Conservation (phyloP, 345 rosid genomes). For the Limnanthes douglasii region DNA sequence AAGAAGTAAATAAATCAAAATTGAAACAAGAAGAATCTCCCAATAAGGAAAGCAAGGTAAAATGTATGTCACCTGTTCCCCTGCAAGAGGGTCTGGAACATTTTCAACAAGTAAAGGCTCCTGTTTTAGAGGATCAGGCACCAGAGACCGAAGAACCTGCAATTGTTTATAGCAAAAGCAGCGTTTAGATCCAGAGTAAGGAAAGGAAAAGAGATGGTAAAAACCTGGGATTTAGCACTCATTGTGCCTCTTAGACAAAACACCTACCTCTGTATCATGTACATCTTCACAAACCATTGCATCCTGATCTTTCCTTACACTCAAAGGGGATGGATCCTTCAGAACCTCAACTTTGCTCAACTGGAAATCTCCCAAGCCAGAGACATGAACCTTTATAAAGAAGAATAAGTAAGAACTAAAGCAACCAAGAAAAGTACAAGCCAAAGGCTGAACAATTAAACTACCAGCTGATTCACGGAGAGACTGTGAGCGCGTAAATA, state of each 20-base stretch:
- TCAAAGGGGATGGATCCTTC: conserved; percentile 65
- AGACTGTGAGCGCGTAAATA: conserved; percentile 55
- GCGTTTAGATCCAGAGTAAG: no score
- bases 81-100: conserved; percentile 72
- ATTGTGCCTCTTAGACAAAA: no score
- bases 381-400: conserved; percentile 52
- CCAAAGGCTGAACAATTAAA: conserved; percentile 2
- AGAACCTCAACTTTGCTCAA: conserved; percentile 60
- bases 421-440: conserved; percentile 6
- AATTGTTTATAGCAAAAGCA: conserved; percentile 4
- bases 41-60: background rate
- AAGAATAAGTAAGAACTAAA: conserved; percentile 5
- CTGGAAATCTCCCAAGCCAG: conserved; percentile 88
- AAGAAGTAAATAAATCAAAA: no score
- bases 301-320: conserved; percentile 37
- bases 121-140: conserved; percentile 50
- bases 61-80: conserved; percentile 97
- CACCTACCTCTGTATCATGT: conserved; percentile 42
- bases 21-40: background rate
- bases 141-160: conserved; percentile 46
- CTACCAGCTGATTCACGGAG: conserved; percentile 86
- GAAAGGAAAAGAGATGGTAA: no score
- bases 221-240: no score
- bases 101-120: conserved; percentile 73
- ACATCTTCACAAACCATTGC: conserved; percentile 61